Conservation (phyloP, 352 stramenopile species). For the Saprolegnia parasitica region DNA sequence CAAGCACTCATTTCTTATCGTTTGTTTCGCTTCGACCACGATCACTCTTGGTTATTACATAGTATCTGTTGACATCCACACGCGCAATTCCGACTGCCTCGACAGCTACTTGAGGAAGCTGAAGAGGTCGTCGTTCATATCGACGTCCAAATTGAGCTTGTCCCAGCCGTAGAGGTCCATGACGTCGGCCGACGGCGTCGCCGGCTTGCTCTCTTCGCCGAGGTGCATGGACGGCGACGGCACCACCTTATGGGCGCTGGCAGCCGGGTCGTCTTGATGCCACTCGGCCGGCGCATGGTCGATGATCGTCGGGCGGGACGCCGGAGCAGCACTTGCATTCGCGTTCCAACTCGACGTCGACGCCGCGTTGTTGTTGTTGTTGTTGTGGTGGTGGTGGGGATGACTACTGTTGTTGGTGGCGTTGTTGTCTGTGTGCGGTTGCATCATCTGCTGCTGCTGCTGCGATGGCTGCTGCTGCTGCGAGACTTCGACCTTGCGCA, state of each 20-base stretch:
- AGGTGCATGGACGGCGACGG: neutral
- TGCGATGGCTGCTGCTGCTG: constrained; percentile 34
- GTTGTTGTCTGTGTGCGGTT: too few species aligned
- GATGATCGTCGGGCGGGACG: neutral
- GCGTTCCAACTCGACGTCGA: neutral
- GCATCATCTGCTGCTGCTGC: too few species aligned
- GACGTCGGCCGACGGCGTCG: constrained; percentile 1
- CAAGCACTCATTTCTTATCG: too few species aligned
- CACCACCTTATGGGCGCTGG: neutral
- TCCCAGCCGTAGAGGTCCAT: constrained; percentile 42
- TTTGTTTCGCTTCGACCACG: constrained; percentile 11
- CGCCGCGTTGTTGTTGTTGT: too few species aligned
- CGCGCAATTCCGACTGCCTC: neutral
- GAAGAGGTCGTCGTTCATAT: constrained; percentile 81
- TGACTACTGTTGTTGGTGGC: too few species aligned
- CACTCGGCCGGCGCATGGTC: neutral
- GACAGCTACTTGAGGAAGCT: constrained; percentile 74
- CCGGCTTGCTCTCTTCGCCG: neutral
- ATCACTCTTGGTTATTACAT: too few species aligned
- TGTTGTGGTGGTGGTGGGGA: too few species aligned
- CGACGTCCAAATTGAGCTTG: constrained; percentile 76
- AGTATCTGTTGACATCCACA: neutral
- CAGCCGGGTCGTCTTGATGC: constrained; percentile 2
- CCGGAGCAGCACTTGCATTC: constrained; percentile 20
- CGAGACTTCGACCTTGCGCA: constrained; percentile 76